Percentiles rank a stretch among this genome's conserved stretches.
Conservation (phyloP, 1,284 basidiomycete species). For the Ganoderma boninense region DNA sequence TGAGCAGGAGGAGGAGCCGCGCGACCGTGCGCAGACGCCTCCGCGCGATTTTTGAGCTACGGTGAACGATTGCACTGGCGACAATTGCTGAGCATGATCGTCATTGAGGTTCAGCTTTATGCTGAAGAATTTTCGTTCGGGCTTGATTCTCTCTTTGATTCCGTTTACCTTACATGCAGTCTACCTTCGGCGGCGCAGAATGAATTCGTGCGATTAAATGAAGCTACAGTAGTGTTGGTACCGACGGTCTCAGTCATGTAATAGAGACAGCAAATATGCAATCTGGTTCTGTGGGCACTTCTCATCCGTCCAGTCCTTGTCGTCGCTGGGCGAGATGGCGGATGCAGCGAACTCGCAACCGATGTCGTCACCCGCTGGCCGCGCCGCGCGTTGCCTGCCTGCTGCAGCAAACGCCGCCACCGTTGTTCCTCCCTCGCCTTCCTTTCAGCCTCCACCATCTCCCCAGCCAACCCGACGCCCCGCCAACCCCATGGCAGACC, state of each 20-base stretch:
- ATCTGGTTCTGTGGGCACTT: neutral
- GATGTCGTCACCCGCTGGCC: neutral
- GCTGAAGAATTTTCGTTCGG: neutral
- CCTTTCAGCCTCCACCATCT: neutral
- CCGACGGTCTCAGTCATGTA: conserved; percentile 25
- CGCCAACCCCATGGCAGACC: neutral
- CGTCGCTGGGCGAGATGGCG: neutral
- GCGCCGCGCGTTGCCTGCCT: neutral
- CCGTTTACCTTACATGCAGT: neutral
- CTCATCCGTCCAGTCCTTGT: neutral
- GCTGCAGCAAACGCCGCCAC: neutral
- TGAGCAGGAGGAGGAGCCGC: conserved; percentile 48
- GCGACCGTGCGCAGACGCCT: conserved; percentile 54
- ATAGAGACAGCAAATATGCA: conserved; percentile 23
- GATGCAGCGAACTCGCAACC: neutral
- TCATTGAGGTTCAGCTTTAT: conserved; percentile 1
- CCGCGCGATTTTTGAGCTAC: conserved; percentile 49
- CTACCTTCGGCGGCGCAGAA: conserved; percentile 10
- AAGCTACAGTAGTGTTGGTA: conserved; percentile 23
- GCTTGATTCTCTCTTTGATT: neutral
- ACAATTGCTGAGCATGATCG: conserved; percentile 6
- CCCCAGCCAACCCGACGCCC: neutral
- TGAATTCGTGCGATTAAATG: conserved; percentile 10
- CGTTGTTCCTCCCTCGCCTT: neutral
- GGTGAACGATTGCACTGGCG: conserved; percentile 4